Evolutionary conservation across 169 alveolate species (phyloP).

Genomic region (Plasmodium billcollinsi): DNA sequence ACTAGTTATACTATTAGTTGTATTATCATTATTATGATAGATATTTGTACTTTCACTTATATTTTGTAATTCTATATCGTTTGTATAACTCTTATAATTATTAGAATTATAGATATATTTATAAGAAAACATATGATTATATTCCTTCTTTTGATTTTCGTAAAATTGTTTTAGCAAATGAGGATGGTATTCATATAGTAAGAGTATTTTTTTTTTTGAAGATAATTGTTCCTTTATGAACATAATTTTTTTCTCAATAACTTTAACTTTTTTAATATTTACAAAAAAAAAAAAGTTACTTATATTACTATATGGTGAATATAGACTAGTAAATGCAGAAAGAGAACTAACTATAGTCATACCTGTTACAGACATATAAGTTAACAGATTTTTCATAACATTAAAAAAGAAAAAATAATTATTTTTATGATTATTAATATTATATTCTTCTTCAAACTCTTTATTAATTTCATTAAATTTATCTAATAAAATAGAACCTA

Average conservation of each 20-base stretch:
- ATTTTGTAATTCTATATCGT: not conserved
- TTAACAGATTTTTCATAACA: slow-evolving; percentile 42
- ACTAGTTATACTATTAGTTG: too few species aligned
- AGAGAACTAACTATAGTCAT: slow-evolving; percentile 70
- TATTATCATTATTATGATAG: not conserved
- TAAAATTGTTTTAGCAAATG: slow-evolving; percentile 7
- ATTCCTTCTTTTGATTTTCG: not conserved
- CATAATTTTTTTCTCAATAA: slow-evolving; percentile 38
- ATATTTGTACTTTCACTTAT: not conserved
- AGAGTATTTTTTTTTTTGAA: slow-evolving; percentile 36
- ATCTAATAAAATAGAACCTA: slow-evolving; percentile 31
- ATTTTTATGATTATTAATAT: slow-evolving; percentile 38
- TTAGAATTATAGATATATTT: not conserved
- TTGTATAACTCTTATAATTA: not conserved
- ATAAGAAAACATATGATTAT: not conserved
- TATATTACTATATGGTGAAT: slow-evolving; percentile 56
- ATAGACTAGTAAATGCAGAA: slow-evolving; percentile 67
- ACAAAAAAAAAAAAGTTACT: slow-evolving; percentile 55
- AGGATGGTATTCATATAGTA: slow-evolving; percentile 27
- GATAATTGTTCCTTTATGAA: slow-evolving; percentile 28
- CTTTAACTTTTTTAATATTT: slow-evolving; percentile 39
- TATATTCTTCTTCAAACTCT: slow-evolving; percentile 52
- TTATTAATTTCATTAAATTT: slow-evolving; percentile 23
- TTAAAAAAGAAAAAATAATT: slow-evolving; percentile 21
- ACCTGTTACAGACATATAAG: slow-evolving; percentile 66